phyloP scores from a whole-genome alignment of 2,329 filamentous ascomycete species.

The Cadophora sp. region DNA sequence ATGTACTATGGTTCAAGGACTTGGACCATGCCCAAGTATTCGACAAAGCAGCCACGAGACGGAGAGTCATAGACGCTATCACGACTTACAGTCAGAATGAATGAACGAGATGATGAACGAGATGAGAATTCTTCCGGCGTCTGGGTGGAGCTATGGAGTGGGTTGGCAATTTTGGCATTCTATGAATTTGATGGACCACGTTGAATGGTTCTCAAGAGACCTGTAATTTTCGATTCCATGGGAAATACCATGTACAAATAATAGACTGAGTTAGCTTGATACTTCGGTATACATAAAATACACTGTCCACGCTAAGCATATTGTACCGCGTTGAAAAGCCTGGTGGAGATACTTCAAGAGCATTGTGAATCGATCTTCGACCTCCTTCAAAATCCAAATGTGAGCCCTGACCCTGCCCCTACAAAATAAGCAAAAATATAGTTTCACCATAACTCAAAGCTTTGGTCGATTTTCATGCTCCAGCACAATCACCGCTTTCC shows the following conservation, averaged over 20 bases:
- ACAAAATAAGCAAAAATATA: too few relatives aligned
- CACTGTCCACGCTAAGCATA: too few relatives aligned
- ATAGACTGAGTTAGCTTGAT: slow-evolving; percentile 1
- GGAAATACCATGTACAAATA: slow-evolving; percentile 9
- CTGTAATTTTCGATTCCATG: not conserved
- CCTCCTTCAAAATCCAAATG: too few relatives aligned
- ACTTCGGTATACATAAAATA: not conserved
- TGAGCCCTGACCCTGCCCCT: too few relatives aligned
- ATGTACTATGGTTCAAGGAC: slow-evolving; percentile 61
- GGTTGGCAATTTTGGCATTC: not conserved
- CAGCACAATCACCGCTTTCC: slow-evolving; percentile 61
- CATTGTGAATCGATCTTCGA: too few relatives aligned
- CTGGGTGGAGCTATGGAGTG: not conserved
- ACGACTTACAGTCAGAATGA: slow-evolving; percentile 38
- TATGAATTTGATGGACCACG: too few relatives aligned
- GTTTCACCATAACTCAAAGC: too few relatives aligned
- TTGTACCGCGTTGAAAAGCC: too few relatives aligned
- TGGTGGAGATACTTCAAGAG: not conserved
- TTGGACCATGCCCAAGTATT: slow-evolving; percentile 64
- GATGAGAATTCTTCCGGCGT: not conserved
- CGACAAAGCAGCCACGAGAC: slow-evolving; percentile 46
- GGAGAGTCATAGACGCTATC: slow-evolving; percentile 44
- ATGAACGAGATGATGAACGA: slow-evolving; percentile 26
- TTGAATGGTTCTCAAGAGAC: too few relatives aligned
- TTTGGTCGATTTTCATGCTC: slow-evolving; percentile 23